phyloP scores from a whole-genome alignment of 129 eudicot species.

The Centella asiatica region DNA sequence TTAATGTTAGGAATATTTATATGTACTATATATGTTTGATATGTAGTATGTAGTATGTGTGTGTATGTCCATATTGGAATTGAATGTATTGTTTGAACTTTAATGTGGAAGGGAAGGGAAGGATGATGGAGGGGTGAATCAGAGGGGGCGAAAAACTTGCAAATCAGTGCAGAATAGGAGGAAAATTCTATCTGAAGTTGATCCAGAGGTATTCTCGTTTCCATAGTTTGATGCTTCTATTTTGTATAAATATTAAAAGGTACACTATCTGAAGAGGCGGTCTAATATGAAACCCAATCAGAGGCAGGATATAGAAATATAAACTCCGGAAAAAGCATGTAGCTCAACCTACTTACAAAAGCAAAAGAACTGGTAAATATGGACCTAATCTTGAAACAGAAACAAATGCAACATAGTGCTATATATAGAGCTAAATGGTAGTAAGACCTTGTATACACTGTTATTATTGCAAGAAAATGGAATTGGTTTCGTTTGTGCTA shows the following conservation, averaged over 20 bases:
- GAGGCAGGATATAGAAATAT: background rate
- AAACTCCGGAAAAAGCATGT: background rate
- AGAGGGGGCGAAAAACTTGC: constrained; percentile 26
- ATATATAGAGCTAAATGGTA: background rate
- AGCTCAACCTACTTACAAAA: too few species aligned
- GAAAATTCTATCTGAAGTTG: constrained; percentile 55
- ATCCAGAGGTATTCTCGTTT: constrained; percentile 68
- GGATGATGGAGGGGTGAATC: constrained; percentile 24
- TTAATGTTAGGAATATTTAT: background rate
- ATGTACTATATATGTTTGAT: background rate
- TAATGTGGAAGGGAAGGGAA: constrained; percentile 37
- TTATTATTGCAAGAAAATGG: background rate
- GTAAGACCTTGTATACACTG: too few species aligned
- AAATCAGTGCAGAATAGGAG: constrained; percentile 41
- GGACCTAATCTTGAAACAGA: background rate
- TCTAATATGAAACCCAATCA: background rate
- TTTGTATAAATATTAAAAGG: background rate
- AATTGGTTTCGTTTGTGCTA: too few species aligned
- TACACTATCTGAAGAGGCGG: background rate
- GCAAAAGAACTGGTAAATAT: too few species aligned
- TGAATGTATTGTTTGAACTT: constrained; percentile 4
- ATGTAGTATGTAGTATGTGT: background rate
- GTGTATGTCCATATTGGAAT: constrained; percentile 2
- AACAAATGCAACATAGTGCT: background rate
- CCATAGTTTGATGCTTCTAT: background rate